phyloP scores from a whole-genome alignment of 306 rosid genomes.

The Acmispon strigosus region DNA sequence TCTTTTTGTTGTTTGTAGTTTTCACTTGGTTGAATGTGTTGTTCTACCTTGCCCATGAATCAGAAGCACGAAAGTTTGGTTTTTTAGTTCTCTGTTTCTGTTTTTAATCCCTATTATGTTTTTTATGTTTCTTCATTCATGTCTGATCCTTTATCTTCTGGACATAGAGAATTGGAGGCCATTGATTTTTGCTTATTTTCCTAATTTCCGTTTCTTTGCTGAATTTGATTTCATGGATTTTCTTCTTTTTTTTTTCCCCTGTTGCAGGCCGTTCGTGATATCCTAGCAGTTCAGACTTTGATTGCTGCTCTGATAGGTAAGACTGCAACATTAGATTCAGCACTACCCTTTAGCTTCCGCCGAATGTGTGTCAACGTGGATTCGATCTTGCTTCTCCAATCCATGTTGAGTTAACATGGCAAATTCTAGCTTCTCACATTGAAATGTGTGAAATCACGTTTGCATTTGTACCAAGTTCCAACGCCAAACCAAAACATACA shows the following conservation, averaged over 20 bases:
- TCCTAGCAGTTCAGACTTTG: conserved; percentile 6
- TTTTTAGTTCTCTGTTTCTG: not conserved
- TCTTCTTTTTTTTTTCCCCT: not conserved
- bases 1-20: not conserved
- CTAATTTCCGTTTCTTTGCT: not conserved
- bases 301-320: conserved; percentile 8
- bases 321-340: conserved; percentile 5
- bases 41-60: not conserved
- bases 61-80: not conserved
- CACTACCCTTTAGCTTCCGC: not conserved
- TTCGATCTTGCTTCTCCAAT: too few relatives aligned
- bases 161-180: not conserved
- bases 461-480: too few relatives aligned
- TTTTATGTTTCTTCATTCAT: conserved; percentile 5
- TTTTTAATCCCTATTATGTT: not conserved
- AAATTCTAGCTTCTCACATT: too few relatives aligned
- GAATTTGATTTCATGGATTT: not conserved
- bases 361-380: too few relatives aligned
- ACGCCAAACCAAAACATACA: not conserved
- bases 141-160: conserved; percentile 13
- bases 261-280: conserved; percentile 36
- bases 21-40: not conserved
- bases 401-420: too few relatives aligned
- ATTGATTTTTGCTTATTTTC: not conserved
- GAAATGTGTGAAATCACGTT: too few relatives aligned